Evolutionary conservation across 2,329 filamentous ascomycete genomes (phyloP).

Genomic region (Ophiocordyceps australis): DNA sequence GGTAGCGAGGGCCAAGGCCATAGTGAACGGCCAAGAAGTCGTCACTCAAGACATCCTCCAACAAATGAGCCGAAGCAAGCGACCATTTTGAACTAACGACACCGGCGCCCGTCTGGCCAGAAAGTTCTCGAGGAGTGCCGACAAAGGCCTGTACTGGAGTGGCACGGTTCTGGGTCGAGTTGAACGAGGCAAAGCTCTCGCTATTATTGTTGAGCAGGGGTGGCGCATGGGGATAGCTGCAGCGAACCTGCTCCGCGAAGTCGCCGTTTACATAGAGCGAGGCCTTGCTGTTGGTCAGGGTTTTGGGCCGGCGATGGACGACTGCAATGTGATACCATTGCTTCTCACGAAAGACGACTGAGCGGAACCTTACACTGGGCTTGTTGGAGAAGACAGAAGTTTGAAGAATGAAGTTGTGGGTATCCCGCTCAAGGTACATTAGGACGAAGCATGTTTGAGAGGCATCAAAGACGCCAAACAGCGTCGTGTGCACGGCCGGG

Average conservation of each 20-base stretch:
- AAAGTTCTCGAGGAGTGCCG: constrained; percentile 79
- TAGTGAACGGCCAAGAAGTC: constrained; percentile 84
- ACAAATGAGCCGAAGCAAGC: constrained; percentile 73
- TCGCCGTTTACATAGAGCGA: constrained; percentile 85
- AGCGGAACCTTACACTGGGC: constrained; percentile 88
- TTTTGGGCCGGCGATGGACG: constrained; percentile 64
- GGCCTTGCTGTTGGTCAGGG: constrained; percentile 61
- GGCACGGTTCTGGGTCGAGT: constrained; percentile 34
- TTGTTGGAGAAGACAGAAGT: constrained; percentile 75
- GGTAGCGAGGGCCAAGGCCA: constrained; percentile 76
- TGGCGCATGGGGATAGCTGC: constrained; percentile 68
- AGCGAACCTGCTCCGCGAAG: constrained; percentile 81
- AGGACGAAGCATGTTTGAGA: constrained; percentile 88
- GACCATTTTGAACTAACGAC: constrained; percentile 71
- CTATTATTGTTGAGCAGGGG: constrained; percentile 42
- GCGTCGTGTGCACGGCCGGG: constrained; percentile 67
- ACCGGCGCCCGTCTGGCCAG: constrained; percentile 54
- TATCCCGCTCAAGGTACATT: constrained; percentile 86
- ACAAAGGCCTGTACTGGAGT: constrained; percentile 79
- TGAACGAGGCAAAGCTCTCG: constrained; percentile 54
- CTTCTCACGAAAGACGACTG: constrained; percentile 53
- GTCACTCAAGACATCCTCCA: constrained; percentile 75
- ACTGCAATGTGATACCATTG: constrained; percentile 89
- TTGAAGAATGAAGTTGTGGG: constrained; percentile 84
- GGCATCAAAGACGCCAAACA: constrained; percentile 88